Base-by-base conservation (phyloP, 2,329 filamentous ascomycete species). In the Colletotrichum sp. region DNA sequence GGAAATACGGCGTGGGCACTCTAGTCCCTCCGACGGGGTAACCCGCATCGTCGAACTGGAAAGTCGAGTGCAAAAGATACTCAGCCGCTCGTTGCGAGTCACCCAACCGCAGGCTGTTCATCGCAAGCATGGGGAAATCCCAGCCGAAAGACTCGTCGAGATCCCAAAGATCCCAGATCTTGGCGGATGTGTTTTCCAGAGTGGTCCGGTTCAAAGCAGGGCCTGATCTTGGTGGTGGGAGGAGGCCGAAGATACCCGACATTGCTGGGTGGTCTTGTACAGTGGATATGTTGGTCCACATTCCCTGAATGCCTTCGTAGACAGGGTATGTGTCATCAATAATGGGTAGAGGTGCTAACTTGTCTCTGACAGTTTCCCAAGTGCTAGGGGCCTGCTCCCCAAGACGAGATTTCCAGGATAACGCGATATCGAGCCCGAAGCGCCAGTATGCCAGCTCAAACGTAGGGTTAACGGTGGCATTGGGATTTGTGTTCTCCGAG, bases 361-460 rank as follows among this genome's bases (percentile, higher is more conserved):
- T 86, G 13, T 90, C 84, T 28, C 85, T 84, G 5, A 92, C 89
- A 2, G 80, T 80, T 1, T 80, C 81, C 90, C 90, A 93, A 3
- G 80, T 78, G 0, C 78, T 61, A 0, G 90, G 90, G 0, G 87
- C 81, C 0, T 83, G 60, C n/a, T 86, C 82, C 3, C 82, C 82
- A 64, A 88, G 87, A 5, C 90, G 84, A 63, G 82, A 74, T 79
- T 89, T 90, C 91, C 91, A 93, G 12, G 82, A 78, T 4, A 85
- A 83, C 5, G 91, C 91, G 2, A 92, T 81, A 28, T 89, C 86
- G 18, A 92, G 85, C 2, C 91, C 91, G 75, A 92, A 92, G 18
- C 88, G 86, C 90, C 90, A 92, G 81, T 93, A 93, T 8, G 90
- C 88, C 8, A 90, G 82, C 82, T 93, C 91, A 72, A 92, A 93